These are phyloP conservation scores for Termitomyces sp. DNA, from an alignment of 768 basidiomycete species.

Conservation along the genomic window DNA sequence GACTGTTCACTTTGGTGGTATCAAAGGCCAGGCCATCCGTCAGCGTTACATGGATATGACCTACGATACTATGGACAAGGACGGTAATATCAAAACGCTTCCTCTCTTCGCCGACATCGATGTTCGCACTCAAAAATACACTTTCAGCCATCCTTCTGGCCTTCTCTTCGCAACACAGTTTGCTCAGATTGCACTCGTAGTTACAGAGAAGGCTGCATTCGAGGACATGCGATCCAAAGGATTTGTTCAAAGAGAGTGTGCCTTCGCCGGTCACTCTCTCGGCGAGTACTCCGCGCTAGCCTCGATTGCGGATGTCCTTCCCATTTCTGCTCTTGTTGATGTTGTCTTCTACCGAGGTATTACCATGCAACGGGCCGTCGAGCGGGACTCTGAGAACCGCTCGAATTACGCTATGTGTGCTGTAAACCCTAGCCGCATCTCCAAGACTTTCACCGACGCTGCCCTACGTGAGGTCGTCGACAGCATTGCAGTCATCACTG, in stretches of 20 bases:
- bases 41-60: conserved; percentile 99
- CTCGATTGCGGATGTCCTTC: conserved; percentile 94
- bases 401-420: conserved; percentile 99
- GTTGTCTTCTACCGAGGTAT: conserved; percentile 99
- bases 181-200: conserved; percentile 96
- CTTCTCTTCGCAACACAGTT: conserved; percentile 98
- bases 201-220: conserved; percentile 97
- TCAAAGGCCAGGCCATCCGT: conserved; percentile 97
- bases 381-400: conserved; percentile 88
- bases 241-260: conserved; percentile 86
- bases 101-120: conserved; percentile 97
- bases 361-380: conserved; percentile 99
- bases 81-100: conserved; percentile 92
- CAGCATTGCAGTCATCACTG: conserved; percentile 70
- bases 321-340: conserved; percentile 92
- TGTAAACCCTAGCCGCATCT: conserved; percentile 95
- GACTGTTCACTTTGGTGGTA: conserved; percentile 98
- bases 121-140: conserved; percentile 91
- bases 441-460: conserved; percentile 89
- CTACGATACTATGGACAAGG: conserved; percentile 95
- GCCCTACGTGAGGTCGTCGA: conserved; percentile 98
- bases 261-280: conserved; percentile 96
- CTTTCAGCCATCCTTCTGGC: conserved; percentile 96
- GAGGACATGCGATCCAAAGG: conserved; percentile 98
- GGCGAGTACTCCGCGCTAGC: conserved; percentile 99